Percentiles rank a stretch among this genome's conserved stretches.
Conservation (phyloP, 129 eudicot genomes). For the Tagetes patula region DNA sequence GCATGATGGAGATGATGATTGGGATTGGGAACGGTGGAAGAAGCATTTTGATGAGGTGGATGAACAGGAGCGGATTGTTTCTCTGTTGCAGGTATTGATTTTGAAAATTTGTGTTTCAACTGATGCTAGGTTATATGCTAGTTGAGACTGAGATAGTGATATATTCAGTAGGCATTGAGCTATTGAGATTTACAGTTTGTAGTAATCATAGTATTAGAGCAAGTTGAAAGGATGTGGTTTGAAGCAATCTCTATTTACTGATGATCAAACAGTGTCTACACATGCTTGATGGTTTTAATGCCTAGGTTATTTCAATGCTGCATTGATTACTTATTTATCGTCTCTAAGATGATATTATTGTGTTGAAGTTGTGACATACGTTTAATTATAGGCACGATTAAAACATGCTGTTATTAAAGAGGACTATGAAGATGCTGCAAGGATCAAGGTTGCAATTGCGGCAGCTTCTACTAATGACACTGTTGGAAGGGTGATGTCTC, state of each 20-base stretch:
- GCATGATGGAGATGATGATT: slow-evolving; percentile 30
- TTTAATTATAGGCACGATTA: slow-evolving; percentile 65
- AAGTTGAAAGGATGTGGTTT: slow-evolving; percentile 2
- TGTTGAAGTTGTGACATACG: slow-evolving; percentile 2
- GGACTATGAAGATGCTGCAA: slow-evolving; percentile 92
- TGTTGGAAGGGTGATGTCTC: slow-evolving; percentile 84
- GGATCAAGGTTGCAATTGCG: slow-evolving; percentile 94
- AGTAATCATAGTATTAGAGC: background rate
- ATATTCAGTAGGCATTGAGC: background rate
- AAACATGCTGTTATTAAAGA: slow-evolving; percentile 62
- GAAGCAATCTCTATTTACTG: background rate
- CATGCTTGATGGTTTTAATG: slow-evolving; percentile 4
- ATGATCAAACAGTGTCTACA: background rate
- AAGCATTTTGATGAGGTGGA: slow-evolving; percentile 73
- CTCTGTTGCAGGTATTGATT: slow-evolving; percentile 57
- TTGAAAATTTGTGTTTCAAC: background rate
- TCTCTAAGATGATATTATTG: background rate
- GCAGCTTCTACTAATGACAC: slow-evolving; percentile 84
- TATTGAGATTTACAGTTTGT: background rate
- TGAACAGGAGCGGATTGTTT: slow-evolving; percentile 69
- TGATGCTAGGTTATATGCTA: background rate
- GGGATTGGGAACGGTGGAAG: slow-evolving; percentile 97
- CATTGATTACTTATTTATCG: background rate
- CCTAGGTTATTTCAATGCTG: background rate
- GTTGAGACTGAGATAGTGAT: background rate